Percentiles rank a stretch among this genome's conserved stretches.
Evolutionary conservation across 1,284 basidiomycete genomes (phyloP).

Genomic region (Ceratobasidium papillatum): DNA sequence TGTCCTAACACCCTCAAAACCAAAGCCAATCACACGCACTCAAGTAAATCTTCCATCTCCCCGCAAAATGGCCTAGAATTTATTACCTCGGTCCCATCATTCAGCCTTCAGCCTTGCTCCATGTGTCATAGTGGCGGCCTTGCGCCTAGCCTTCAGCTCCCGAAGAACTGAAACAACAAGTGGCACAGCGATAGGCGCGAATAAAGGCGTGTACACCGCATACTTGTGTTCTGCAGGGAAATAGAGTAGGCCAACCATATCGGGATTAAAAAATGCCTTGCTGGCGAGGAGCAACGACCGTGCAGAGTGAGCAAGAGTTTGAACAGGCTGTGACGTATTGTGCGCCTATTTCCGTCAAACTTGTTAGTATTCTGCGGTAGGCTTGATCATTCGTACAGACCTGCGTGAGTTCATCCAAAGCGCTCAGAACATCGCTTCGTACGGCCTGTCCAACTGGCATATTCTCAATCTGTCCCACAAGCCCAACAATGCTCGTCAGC

Average conservation of each 20-base stretch:
- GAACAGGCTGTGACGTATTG: constrained; percentile 31
- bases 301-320: constrained; percentile 67
- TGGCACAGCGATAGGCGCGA: constrained; percentile 87
- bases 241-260: constrained; percentile 94
- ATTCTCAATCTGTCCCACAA: constrained; percentile 84
- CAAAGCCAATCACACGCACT: constrained; percentile 18
- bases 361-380: neutral
- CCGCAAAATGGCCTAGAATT: neutral
- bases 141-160: constrained; percentile 58
- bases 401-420: constrained; percentile 74
- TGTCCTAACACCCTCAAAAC: constrained; percentile 19
- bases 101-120: constrained; percentile 21
- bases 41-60: neutral
- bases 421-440: constrained; percentile 70
- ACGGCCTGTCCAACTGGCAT: constrained; percentile 89
- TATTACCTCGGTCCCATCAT: constrained; percentile 10
- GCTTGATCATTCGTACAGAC: constrained; percentile 56
- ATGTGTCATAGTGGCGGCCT: neutral
- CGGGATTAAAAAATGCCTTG: constrained; percentile 94
- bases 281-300: constrained; percentile 78
- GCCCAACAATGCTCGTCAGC: constrained; percentile 78
- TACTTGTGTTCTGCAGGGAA: constrained; percentile 97
- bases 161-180: constrained; percentile 76
- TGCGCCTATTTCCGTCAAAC: neutral
- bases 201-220: constrained; percentile 91